A percentile compares a stretch with the other conserved stretches of the same genome.
phyloP scores from a whole-genome alignment of 2,329 filamentous ascomycete genomes.

The Microthyrium microscopicum region DNA sequence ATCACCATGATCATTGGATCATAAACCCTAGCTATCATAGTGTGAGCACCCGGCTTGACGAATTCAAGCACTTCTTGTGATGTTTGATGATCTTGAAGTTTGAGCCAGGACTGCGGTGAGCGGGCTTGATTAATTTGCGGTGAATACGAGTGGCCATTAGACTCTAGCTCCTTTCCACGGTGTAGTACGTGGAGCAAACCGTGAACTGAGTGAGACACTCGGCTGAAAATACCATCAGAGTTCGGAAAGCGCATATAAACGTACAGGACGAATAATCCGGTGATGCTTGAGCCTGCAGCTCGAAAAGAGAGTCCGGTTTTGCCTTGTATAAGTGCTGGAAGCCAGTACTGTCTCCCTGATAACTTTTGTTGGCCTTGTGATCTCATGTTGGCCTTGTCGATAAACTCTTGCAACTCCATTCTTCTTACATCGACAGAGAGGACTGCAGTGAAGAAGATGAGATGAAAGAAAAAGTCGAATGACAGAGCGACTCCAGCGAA shows the following conservation, averaged over 20 bases:
- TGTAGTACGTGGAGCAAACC: slow-evolving; percentile 18
- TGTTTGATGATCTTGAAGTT: slow-evolving; percentile 62
- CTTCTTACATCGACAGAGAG: slow-evolving; percentile 64
- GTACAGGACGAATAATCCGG: slow-evolving; percentile 54
- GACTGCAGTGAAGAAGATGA: slow-evolving; percentile 67
- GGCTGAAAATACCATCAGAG: slow-evolving; percentile 20
- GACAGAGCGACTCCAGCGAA: slow-evolving; percentile 60
- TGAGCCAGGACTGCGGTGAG: slow-evolving; percentile 61
- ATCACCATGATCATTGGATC: slow-evolving; percentile 59
- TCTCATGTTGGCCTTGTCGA: slow-evolving; percentile 32
- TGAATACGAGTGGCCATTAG: slow-evolving; percentile 10
- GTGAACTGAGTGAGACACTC: slow-evolving; percentile 12
- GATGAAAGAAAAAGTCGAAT: slow-evolving; percentile 62
- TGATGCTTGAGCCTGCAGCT: slow-evolving; percentile 57
- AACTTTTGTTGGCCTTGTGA: slow-evolving; percentile 15
- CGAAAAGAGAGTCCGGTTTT: slow-evolving; percentile 52
- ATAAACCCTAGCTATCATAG: slow-evolving; percentile 57
- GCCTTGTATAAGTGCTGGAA: slow-evolving; percentile 45
- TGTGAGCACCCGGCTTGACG: slow-evolving; percentile 53
- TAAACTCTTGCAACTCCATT: slow-evolving; percentile 57
- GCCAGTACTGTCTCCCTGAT: slow-evolving; percentile 35
- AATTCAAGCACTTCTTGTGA: slow-evolving; percentile 61
- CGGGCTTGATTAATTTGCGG: slow-evolving; percentile 55
- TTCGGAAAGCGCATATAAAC: slow-evolving; percentile 68
- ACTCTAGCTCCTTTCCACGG: too few relatives aligned